A percentile compares a stretch with the other conserved stretches of the same genome.
Conservation (phyloP, 73 alveolate species). For the Symbiodinium pilosum region DNA sequence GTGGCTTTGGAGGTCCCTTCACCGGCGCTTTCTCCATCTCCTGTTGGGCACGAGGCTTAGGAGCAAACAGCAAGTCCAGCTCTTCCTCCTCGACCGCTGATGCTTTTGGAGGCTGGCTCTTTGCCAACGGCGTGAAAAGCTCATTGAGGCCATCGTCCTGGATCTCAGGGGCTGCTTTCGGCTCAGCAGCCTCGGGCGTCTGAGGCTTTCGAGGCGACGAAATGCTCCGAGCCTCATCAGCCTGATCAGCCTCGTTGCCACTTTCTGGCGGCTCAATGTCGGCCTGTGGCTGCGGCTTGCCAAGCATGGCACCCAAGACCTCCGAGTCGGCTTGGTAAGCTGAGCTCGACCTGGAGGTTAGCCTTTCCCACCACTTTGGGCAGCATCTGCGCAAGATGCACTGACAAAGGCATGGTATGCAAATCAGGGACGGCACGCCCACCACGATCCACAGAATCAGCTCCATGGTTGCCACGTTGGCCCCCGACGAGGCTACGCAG, state of each 20-base stretch:
- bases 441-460: constrained; percentile 58
- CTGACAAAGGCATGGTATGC: constrained; percentile 42
- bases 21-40: neutral
- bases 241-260: neutral
- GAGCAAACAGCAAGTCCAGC: constrained; percentile 44
- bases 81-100: constrained; percentile 25
- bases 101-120: neutral
- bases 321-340: neutral
- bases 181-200: no score
- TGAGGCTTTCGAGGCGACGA: no score
- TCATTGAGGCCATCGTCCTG: constrained; percentile 58
- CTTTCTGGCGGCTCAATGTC: neutral
- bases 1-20: neutral
- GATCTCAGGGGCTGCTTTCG: no score
- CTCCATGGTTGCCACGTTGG: constrained; percentile 31
- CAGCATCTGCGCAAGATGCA: constrained; percentile 4
- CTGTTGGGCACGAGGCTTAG: neutral
- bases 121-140: constrained; percentile 59
- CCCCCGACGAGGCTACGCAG: constrained; percentile 17
- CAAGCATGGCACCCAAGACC: constrained; percentile 11
- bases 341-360: neutral
- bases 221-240: neutral
- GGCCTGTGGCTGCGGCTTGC: constrained; percentile 17
- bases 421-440: constrained; percentile 51
- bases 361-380: constrained; percentile 39